Percentiles rank a stretch among this genome's conserved stretches.
Conservation (phyloP, 306 rosid species). For the Prunus kanzakura region DNA sequence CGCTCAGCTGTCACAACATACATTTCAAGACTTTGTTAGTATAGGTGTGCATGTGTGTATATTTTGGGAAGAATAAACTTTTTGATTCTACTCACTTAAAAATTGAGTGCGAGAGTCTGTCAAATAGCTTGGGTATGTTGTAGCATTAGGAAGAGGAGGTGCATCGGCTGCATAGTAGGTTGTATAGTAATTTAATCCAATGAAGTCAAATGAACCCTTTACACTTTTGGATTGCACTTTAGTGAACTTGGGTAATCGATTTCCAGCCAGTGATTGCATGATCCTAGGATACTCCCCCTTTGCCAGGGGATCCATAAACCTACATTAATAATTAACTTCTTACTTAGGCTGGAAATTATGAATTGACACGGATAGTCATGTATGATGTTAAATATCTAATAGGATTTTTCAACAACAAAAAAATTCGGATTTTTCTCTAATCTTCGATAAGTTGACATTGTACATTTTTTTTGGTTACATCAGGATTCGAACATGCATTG, state of each 20-base stretch:
- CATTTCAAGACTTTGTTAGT: background rate
- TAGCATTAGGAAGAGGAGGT: conserved; percentile 8
- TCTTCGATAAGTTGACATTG: no score
- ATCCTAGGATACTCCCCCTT: conserved; percentile 50
- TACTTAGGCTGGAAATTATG: background rate
- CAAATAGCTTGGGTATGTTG: conserved; percentile 12
- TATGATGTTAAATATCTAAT: background rate
- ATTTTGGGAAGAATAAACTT: no score
- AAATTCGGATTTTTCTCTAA: no score
- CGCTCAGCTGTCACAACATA: conserved; percentile 28
- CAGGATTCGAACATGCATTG: no score
- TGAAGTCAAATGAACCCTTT: conserved; percentile 53
- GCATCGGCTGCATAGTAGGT: conserved; percentile 33
- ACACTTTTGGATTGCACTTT: conserved; percentile 39
- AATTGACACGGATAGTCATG: background rate
- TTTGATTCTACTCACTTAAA: conserved; percentile 25
- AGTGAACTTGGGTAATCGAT: conserved; percentile 49
- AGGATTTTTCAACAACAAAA: no score
- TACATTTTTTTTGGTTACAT: no score
- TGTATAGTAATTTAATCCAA: conserved; percentile 57
- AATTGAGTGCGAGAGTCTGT: conserved; percentile 28
- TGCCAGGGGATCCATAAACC: conserved; percentile 53
- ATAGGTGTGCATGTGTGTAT: background rate
- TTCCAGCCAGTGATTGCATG: conserved; percentile 46
- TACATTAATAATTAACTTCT: conserved; percentile 1